Conservation (phyloP, 768 basidiomycete species). For the Inosperma sp. region DNA sequence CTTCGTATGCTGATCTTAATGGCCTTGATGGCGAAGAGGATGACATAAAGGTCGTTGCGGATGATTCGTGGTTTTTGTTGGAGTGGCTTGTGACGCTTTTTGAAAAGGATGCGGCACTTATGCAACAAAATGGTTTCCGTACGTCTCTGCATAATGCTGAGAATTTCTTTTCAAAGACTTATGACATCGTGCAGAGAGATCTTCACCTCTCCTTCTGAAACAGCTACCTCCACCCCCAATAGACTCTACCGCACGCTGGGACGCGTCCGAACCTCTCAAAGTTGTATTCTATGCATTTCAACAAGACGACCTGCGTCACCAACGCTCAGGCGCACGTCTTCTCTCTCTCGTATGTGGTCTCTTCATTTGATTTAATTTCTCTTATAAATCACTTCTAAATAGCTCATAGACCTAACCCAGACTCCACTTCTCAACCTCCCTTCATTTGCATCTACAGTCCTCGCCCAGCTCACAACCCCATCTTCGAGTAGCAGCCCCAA, state of each 20-base stretch:
- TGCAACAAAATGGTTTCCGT: conserved; percentile 36
- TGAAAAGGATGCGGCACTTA: conserved; percentile 55
- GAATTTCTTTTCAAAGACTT: background rate
- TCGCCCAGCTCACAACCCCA: conserved; percentile 14
- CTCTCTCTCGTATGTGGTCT: conserved; percentile 19
- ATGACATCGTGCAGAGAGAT: conserved; percentile 2
- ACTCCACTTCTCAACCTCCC: conserved; percentile 12
- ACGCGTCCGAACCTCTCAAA: conserved; percentile 23
- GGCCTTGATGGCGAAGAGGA: conserved; percentile 17
- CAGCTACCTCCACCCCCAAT: conserved; percentile 11
- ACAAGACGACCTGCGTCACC: conserved; percentile 18
- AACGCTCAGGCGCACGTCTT: conserved; percentile 12
- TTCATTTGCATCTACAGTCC: conserved; percentile 7
- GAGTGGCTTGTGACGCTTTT: conserved; percentile 65
- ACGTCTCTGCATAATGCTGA: conserved; percentile 8
- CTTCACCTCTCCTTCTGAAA: conserved; percentile 11
- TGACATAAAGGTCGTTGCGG: conserved; percentile 42
- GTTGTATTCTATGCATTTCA: conserved; percentile 21
- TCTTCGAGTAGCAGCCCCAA: conserved; percentile 22
- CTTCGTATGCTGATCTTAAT: conserved; percentile 13
- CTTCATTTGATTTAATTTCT: background rate
- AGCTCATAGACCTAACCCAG: conserved; percentile 14
- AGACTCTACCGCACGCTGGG: conserved; percentile 11
- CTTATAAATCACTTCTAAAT: background rate
- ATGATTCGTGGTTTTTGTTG: conserved; percentile 67